Evolutionary conservation across 2,329 filamentous ascomycete genomes (phyloP).

Genomic region (Fonsecaea pugnacius): DNA sequence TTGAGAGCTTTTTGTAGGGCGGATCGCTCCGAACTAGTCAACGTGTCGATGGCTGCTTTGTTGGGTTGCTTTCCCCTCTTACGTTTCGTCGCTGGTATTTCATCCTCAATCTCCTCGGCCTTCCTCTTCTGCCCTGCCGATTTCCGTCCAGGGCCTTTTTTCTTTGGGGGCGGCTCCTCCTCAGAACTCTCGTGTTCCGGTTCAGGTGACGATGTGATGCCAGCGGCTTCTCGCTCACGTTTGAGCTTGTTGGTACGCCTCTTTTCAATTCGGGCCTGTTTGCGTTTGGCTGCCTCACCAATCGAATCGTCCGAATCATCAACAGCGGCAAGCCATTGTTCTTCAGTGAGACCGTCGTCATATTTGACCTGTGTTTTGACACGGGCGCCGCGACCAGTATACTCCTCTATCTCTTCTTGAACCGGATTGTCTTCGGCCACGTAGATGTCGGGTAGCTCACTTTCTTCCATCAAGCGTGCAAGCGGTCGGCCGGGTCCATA

Average conservation of each 20-base stretch:
- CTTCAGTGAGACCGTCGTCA: constrained; percentile 95
- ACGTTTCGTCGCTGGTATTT: constrained; percentile 77
- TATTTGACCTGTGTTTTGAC: constrained; percentile 94
- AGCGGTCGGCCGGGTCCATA: constrained; percentile 74
- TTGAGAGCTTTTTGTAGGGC: constrained; percentile 80
- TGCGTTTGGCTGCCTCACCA: constrained; percentile 88
- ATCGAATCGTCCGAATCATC: constrained; percentile 95
- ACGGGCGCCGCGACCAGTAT: constrained; percentile 84
- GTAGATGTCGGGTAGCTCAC: constrained; percentile 92
- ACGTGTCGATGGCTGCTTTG: constrained; percentile 66
- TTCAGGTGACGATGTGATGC: constrained; percentile 71
- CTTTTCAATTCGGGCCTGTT: constrained; percentile 81
- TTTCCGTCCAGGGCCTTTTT: constrained; percentile 72
- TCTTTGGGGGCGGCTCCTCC: constrained; percentile 65
- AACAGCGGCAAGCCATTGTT: constrained; percentile 98
- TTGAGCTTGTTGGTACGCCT: constrained; percentile 76
- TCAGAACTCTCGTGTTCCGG: constrained; percentile 77
- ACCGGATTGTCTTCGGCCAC: constrained; percentile 80
- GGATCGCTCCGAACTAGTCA: constrained; percentile 71
- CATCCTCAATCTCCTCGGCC: constrained; percentile 73
- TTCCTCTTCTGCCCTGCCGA: constrained; percentile 83
- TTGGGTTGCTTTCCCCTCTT: constrained; percentile 72
- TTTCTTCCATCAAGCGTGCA: constrained; percentile 82
- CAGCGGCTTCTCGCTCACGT: constrained; percentile 52
- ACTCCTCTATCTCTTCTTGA: constrained; percentile 74